phyloP scores from a whole-genome alignment of 2,329 filamentous ascomycete species.

The Emmonsiellopsis sp. region DNA sequence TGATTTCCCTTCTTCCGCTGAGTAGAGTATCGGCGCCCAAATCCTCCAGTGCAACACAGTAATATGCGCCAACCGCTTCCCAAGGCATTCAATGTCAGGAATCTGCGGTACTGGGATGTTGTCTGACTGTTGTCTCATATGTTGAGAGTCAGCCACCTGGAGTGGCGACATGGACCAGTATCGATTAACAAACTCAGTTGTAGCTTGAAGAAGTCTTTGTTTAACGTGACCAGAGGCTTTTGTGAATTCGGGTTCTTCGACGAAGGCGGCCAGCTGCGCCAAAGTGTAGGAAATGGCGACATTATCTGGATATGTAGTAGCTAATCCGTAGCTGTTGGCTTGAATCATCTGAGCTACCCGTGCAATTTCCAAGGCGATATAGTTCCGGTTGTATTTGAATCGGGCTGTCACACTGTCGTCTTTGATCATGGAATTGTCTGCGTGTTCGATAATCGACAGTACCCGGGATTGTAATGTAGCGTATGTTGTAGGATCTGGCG shows the following conservation, averaged over 20 bases:
- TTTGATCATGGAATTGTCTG: conserved; percentile 14
- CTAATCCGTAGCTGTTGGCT: conserved; percentile 5
- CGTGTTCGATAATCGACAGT: conserved; percentile 28
- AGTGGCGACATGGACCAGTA: conserved; percentile 34
- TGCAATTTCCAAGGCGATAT: conserved; percentile 34
- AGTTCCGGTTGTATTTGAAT: conserved; percentile 18
- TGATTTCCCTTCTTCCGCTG: background rate
- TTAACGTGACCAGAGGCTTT: conserved; percentile 16
- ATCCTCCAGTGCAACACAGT: conserved; percentile 82
- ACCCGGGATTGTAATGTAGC: conserved; percentile 30
- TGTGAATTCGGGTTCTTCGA: conserved; percentile 25
- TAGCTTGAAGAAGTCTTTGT: conserved; percentile 23
- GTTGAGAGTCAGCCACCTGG: conserved; percentile 35
- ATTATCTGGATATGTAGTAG: conserved; percentile 20
- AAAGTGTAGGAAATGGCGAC: conserved; percentile 26
- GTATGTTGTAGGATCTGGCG: conserved; percentile 22
- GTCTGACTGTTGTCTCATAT: conserved; percentile 15
- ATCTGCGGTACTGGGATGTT: conserved; percentile 5
- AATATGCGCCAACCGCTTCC: conserved; percentile 71
- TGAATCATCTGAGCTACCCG: conserved; percentile 17
- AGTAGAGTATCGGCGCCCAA: conserved; percentile 69
- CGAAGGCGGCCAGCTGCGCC: conserved; percentile 21
- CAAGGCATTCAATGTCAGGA: conserved; percentile 39
- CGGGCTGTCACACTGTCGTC: background rate
- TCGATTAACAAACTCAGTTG: conserved; percentile 22